Base-by-base conservation (phyloP, 208 protist genomes). In the Naegleria fowleri region DNA sequence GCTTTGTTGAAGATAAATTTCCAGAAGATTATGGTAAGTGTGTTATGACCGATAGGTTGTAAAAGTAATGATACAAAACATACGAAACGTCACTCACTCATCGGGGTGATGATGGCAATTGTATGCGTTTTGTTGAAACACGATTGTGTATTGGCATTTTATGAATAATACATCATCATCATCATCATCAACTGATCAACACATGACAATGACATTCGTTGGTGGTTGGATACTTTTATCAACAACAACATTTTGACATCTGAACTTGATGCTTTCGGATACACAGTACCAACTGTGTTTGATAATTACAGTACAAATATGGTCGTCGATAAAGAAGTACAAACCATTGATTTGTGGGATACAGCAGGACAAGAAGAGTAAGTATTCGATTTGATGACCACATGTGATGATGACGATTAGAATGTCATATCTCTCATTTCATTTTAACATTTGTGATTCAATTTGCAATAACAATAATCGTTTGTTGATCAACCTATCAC, bases 231-330 rank as follows among this genome's bases (percentile, higher is more conserved):
- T n/a, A n/a, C n/a, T n/a, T n/a, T n/a, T n/a, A n/a, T n/a, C n/a
- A n/a, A n/a, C n/a, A n/a, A n/a, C n/a, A n/a, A n/a, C n/a, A 48
- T 48, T 48, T 48, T 48, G 43, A 48, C 43, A 48, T 48, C 7
- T 48, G 43, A 48, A 48, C 43, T 48, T 48, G 43, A 48, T 48
- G 43, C 43, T 19, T 67, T 67, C 55, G 55, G 55, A 79, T 36
- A 25, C 7, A 36, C 41, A 86, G 90, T 96, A 22, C 93, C 94
- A 40, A 95, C 94, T n/a, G 93, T 97, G 0, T 97, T 97, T 75
- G 96, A 97, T 87, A 97, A 97, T 91, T 97, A 97, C 91, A 89
- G 48, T 22, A 96, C 95, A 29, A 97, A 95, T 29, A 93, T 96
- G 22, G 95, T 97, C 94, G 93, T 94, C 38, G 94, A 95, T 52